Base-by-base conservation (phyloP, 805 yeast genomes). In the Candida quercuum region DNA sequence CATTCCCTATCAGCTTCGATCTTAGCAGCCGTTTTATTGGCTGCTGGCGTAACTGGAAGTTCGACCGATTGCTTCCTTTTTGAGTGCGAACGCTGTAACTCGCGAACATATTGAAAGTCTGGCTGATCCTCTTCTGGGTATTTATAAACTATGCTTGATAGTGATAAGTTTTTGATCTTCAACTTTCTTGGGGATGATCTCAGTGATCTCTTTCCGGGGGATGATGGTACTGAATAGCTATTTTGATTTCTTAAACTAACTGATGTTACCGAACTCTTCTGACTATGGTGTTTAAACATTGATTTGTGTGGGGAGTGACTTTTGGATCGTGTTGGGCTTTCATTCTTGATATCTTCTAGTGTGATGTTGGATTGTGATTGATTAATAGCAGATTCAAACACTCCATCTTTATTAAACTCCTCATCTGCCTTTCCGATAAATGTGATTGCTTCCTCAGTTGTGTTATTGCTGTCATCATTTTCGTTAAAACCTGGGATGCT, bases 1-100 rank as follows among this genome's bases (percentile, higher is more conserved):
- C 60, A 47, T 0, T 37, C 28, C 15, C 28, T 36, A 21, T 59
- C 71, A 61, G 63, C 58, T 20, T 36, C 18, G 1, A 20, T 31
- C 10, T 17, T 31, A 4, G 25, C 14, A 0, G 25, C 19, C 15
- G 32, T 19, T 15, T 28, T 24, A 19, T 37, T 36, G 19, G 19
- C 35, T 7, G 31, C 18, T n/a, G 53, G 51, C 21, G 52, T 40
- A 13, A 27, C 24, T 24, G 36, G 31, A 14, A 27, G 21, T 22
- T 23, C 14, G 3, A 28, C 33, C 3, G 43, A 24, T 14, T 9
- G 10, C 26, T 16, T 33, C 35, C 33, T 44, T 37, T 42, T 48
- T 13, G 40, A 20, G 3, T 52, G 51, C 3, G 55, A 48, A 14
- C 46, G 40, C 32, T 54, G 59, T 3, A 54, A 32, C 33, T 54